phyloP scores from a whole-genome alignment of 2,329 filamentous ascomycete species.

The Talaromyces sp. region DNA sequence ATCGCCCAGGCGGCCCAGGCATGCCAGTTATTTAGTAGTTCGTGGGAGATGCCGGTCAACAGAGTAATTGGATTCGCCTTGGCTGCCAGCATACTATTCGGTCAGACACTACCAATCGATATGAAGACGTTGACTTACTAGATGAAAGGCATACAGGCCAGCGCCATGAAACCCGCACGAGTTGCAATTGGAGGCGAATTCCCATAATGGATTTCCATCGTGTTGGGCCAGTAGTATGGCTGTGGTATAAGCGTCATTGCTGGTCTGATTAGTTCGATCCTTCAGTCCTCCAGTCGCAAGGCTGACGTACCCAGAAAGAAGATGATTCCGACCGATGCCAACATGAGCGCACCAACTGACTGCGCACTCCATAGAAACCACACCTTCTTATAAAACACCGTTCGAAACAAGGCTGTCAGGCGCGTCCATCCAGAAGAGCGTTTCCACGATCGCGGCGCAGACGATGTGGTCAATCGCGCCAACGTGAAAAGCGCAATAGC shows the following conservation, averaged over 20 bases:
- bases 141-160: constrained; percentile 51
- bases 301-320: constrained; percentile 9
- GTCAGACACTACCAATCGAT: not conserved
- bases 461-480: constrained; percentile 30
- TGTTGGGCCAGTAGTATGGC: constrained; percentile 54
- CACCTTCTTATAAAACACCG: constrained; percentile 24
- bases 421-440: constrained; percentile 28
- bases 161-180: constrained; percentile 48
- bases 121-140: constrained; percentile 27
- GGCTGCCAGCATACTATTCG: constrained; percentile 40
- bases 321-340: constrained; percentile 36
- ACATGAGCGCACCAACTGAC: constrained; percentile 39
- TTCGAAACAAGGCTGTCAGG: constrained; percentile 35
- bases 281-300: not conserved
- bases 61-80: constrained; percentile 55
- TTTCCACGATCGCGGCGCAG: constrained; percentile 21
- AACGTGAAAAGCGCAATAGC: constrained; percentile 48
- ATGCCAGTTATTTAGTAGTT: constrained; percentile 47
- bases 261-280: constrained; percentile 2
- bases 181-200: constrained; percentile 53
- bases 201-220: constrained; percentile 36
- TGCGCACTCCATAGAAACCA: constrained; percentile 37
- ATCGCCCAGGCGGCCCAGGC: constrained; percentile 53
- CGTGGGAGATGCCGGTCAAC: constrained; percentile 55
- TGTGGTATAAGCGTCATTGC: constrained; percentile 46